A percentile compares a stretch with the other conserved stretches of the same genome.
Evolutionary conservation across 371 early-diverging fungal species (phyloP).

Genomic region (Sporodiniella umbellata): DNA sequence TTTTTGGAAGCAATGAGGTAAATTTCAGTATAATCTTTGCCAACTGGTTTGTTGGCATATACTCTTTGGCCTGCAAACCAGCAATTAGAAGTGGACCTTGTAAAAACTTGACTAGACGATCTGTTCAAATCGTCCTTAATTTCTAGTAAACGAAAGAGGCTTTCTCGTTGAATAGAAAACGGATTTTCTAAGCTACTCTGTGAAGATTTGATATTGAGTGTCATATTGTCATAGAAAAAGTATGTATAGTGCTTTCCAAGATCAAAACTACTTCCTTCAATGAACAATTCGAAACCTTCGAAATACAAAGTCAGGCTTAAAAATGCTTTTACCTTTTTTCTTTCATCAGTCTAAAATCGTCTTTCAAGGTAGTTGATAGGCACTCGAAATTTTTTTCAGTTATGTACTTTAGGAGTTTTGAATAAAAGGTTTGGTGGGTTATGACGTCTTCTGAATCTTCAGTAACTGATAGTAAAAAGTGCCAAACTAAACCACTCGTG

Average conservation of each 20-base stretch:
- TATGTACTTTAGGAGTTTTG: slow-evolving; percentile 23
- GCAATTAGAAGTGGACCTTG: slow-evolving; percentile 57
- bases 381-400: slow-evolving; percentile 19
- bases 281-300: not conserved
- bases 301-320: too few species aligned
- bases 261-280: slow-evolving; percentile 10
- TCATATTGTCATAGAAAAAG: slow-evolving; percentile 44
- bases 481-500: slow-evolving; percentile 35
- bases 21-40: slow-evolving; percentile 42
- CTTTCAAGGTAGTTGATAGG: slow-evolving; percentile 12
- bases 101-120: slow-evolving; percentile 56
- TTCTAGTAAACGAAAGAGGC: slow-evolving; percentile 35
- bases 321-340: slow-evolving; percentile 39
- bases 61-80: slow-evolving; percentile 61
- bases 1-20: slow-evolving; percentile 62
- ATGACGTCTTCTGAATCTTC: slow-evolving; percentile 24
- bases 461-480: slow-evolving; percentile 30
- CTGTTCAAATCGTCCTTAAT: slow-evolving; percentile 55
- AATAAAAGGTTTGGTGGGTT: slow-evolving; percentile 23
- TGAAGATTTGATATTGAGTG: slow-evolving; percentile 38
- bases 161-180: too few species aligned
- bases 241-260: slow-evolving; percentile 40
- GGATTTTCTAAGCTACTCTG: slow-evolving; percentile 24
- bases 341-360: slow-evolving; percentile 20
- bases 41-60: slow-evolving; percentile 20